Evolutionary conservation across 1,139 yeast species (phyloP).

Genomic region (Saccharomyces hybrid): DNA sequence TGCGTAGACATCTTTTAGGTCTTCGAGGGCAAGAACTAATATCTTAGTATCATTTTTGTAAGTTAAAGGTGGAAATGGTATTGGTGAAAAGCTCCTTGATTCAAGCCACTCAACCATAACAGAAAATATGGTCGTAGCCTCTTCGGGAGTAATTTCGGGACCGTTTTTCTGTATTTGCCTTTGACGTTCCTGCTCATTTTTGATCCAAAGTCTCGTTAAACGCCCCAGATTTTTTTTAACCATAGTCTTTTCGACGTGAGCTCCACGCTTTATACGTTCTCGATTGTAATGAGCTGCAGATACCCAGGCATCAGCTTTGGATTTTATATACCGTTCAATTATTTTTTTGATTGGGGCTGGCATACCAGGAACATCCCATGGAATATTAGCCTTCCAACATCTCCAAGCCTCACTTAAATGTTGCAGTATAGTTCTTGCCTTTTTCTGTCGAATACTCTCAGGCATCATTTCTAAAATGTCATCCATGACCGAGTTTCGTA

Average conservation of each 20-base stretch:
- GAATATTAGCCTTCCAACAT: conserved; percentile 97
- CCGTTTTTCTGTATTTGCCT: conserved; percentile 74
- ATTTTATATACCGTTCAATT: conserved; percentile 81
- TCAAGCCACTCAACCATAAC: conserved; percentile 94
- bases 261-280: conserved; percentile 80
- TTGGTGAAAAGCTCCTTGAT: conserved; percentile 71
- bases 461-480: conserved; percentile 97
- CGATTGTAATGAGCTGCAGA: conserved; percentile 89
- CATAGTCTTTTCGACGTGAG: conserved; percentile 86
- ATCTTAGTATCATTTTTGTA: conserved; percentile 92
- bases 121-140: conserved; percentile 79
- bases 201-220: conserved; percentile 84
- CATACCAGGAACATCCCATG: conserved; percentile 96
- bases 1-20: conserved; percentile 71
- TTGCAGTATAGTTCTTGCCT: conserved; percentile 80
- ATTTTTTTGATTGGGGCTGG: conserved; percentile 86
- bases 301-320: conserved; percentile 96
- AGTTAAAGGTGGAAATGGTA: conserved; percentile 88
- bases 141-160: conserved; percentile 77
- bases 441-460: conserved; percentile 81
- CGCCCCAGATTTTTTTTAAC: conserved; percentile 91
- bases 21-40: conserved; percentile 80
- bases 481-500: conserved; percentile 90
- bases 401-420: conserved; percentile 98
- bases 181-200: conserved; percentile 87